Conservation (phyloP, 768 basidiomycete species). For the Collybiopsis confluens region DNA sequence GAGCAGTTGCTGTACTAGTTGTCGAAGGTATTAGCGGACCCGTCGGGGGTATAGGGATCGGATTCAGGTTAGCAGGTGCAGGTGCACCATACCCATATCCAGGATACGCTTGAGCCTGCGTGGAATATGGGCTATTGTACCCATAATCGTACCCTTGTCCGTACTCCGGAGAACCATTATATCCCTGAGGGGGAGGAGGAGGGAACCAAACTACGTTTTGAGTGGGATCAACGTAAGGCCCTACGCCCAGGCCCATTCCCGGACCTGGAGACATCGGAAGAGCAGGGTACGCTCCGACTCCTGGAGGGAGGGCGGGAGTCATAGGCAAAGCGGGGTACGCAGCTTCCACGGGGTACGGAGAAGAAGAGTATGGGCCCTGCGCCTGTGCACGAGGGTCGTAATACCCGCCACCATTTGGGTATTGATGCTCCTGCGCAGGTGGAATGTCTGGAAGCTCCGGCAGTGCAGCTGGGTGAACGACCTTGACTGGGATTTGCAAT, state of each 20-base stretch:
- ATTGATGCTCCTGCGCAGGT: conserved; percentile 16
- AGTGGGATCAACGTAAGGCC: neutral
- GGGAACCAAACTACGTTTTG: conserved; percentile 9
- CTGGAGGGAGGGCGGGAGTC: too few species aligned
- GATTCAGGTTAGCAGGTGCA: too few species aligned
- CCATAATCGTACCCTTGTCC: neutral
- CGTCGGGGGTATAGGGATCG: neutral
- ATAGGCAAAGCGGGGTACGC: too few species aligned
- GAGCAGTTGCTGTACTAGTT: conserved; percentile 6
- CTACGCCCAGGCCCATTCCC: neutral
- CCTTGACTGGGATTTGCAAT: conserved; percentile 57
- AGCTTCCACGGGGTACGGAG: too few species aligned
- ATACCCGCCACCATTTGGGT: neutral
- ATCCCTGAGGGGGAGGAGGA: neutral
- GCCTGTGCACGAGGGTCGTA: conserved; percentile 10
- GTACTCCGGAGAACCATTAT: too few species aligned
- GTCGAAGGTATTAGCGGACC: neutral
- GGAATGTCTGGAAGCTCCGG: conserved; percentile 37
- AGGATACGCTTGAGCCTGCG: too few species aligned
- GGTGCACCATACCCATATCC: too few species aligned
- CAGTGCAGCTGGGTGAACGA: conserved; percentile 61
- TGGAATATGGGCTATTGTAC: too few species aligned
- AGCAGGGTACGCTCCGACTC: too few species aligned
- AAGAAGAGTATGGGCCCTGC: conserved; percentile 20
- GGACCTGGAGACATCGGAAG: conserved; percentile 1